These are phyloP conservation scores for Fusarium keratoplasticum DNA, from an alignment of 2,329 filamentous ascomycete genomes.

Conservation along the genomic window DNA sequence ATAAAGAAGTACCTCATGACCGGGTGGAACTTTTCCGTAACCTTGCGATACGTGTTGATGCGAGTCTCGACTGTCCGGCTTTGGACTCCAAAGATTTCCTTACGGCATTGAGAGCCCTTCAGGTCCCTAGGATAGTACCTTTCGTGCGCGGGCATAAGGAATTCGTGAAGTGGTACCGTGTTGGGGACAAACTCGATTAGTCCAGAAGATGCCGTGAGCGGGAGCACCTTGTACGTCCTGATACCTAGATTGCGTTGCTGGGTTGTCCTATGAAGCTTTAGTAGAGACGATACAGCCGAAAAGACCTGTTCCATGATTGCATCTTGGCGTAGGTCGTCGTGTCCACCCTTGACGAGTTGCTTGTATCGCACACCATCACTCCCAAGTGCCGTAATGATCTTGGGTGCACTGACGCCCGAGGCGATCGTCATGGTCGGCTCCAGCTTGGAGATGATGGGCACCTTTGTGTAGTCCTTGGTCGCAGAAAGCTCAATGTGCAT, in stretches of 20 bases:
- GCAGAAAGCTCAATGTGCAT: constrained; percentile 82
- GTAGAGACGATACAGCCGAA: constrained; percentile 89
- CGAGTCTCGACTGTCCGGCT: constrained; percentile 76
- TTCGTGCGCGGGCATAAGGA: constrained; percentile 89
- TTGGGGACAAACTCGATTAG: constrained; percentile 98
- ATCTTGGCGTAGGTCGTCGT: constrained; percentile 96
- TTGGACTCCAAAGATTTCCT: constrained; percentile 81
- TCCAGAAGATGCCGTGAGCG: constrained; percentile 84
- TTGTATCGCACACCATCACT: constrained; percentile 85
- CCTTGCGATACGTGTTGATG: constrained; percentile 79
- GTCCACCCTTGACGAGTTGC: constrained; percentile 94
- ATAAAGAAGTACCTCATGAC: constrained; percentile 98
- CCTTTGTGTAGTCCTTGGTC: constrained; percentile 78
- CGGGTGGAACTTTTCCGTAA: constrained; percentile 86
- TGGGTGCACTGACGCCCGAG: constrained; percentile 90
- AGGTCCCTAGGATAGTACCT: constrained; percentile 87
- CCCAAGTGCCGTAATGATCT: constrained; percentile 86
- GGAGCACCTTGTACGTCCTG: constrained; percentile 96
- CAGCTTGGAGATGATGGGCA: constrained; percentile 81
- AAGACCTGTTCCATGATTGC: constrained; percentile 99
- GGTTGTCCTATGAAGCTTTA: constrained; percentile 87
- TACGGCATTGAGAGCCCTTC: constrained; percentile 80
- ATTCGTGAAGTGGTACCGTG: constrained; percentile 92
- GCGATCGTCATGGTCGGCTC: constrained; percentile 85
- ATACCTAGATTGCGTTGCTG: constrained; percentile 91